These are phyloP conservation scores for Suhomyces chickasaworum DNA, from an alignment of 1,139 yeast genomes.

Conservation along the genomic window DNA sequence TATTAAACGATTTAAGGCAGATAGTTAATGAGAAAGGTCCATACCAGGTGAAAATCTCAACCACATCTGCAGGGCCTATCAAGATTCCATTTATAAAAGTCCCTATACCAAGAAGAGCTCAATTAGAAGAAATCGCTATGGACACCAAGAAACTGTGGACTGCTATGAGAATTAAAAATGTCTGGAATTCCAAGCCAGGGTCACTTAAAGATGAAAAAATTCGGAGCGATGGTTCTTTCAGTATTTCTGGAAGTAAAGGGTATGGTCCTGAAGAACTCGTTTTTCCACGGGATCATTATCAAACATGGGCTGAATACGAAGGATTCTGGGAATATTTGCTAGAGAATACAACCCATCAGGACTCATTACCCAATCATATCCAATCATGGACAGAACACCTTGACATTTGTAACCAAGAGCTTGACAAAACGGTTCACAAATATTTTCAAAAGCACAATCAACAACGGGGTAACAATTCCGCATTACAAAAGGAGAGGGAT, in stretches of 20 bases:
- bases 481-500: slow-evolving; percentile 20
- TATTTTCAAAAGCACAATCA: slow-evolving; percentile 23
- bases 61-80: slow-evolving; percentile 36
- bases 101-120: slow-evolving; percentile 27
- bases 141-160: slow-evolving; percentile 36
- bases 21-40: slow-evolving; percentile 43
- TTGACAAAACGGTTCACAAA: slow-evolving; percentile 19
- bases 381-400: slow-evolving; percentile 29
- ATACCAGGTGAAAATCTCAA: slow-evolving; percentile 31
- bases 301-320: slow-evolving; percentile 32
- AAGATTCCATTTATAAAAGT: slow-evolving; percentile 32
- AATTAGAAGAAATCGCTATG: slow-evolving; percentile 33
- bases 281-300: slow-evolving; percentile 33
- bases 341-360: background rate
- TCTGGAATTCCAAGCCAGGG: slow-evolving; percentile 30
- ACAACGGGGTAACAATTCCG: slow-evolving; percentile 18
- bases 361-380: background rate
- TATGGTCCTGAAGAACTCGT: slow-evolving; percentile 31
- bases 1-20: slow-evolving; percentile 22
- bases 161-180: slow-evolving; percentile 23
- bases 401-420: slow-evolving; percentile 20
- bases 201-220: slow-evolving; percentile 17
- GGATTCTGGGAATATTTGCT: slow-evolving; percentile 39
- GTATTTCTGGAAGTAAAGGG: slow-evolving; percentile 34
- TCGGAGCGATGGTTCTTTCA: slow-evolving; percentile 30